Conservation (phyloP, 805 yeast genomes). For the Candida dajiaensis region DNA sequence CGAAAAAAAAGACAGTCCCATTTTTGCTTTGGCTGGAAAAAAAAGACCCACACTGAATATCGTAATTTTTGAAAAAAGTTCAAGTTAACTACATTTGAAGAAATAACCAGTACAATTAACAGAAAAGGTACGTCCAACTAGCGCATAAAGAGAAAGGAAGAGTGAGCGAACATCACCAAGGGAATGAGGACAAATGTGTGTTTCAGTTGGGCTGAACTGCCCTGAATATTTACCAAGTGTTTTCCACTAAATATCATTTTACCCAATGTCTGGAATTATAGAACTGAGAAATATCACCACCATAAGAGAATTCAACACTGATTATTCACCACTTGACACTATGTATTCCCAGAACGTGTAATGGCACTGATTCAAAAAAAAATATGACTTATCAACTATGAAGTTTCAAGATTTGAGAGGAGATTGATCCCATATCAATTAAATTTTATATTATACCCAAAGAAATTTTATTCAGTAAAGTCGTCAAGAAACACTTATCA, state of each 20-base stretch:
- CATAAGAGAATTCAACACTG: neutral
- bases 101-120: neutral
- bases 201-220: neutral
- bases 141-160: neutral
- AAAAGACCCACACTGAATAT: neutral
- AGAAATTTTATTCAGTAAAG: neutral
- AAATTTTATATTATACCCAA: too few species aligned
- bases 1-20: neutral
- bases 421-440: neutral
- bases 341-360: neutral
- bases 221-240: neutral
- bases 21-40: neutral
- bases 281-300: neutral
- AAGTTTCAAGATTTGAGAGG: neutral
- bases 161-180: neutral
- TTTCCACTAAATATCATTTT: too few species aligned
- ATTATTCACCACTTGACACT: neutral
- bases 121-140: neutral
- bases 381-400: neutral
- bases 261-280: neutral
- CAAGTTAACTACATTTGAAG: neutral
- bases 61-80: neutral
- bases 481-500: neutral
- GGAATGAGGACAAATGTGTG: neutral
- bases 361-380: too few species aligned